Evolutionary conservation across 805 yeast genomes (phyloP), one percentile per base, ranked within the genome.

Genomic region (Sugiyamaella valdiviana): DNA sequence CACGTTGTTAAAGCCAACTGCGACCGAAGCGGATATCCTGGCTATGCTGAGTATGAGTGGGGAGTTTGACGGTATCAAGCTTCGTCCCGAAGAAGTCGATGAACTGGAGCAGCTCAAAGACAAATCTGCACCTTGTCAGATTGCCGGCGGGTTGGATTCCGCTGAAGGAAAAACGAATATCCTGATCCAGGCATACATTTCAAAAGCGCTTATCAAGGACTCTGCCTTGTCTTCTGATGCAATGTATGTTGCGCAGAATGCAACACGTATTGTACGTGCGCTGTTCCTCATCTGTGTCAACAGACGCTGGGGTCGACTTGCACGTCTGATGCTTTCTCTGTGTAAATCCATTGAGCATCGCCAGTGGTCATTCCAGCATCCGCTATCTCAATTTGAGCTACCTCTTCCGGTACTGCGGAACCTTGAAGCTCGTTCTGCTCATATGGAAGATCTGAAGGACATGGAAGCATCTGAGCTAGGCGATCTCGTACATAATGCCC

Each of bases 241-340:
- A 43, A 85, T 87, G 53, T 93, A 93, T 63, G 95, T 93, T 49
- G 97, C 98, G 1, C 99, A 93, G 60, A 93, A 93, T 60, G 78
- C 97, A 2, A 88, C 91, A 1, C 81, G 99, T 71, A 91, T 93
- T 29, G 80, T 95, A 56, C 78, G 98, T 21, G 96, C 99, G 0
- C 71, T 95, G 43, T 89, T 93, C 57, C 68, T 90, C 53, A 80
- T 93, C 52, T 95, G 95, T 35, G 70, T 93, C 32, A 85, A 87
- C 60, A 73, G 99, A 56, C 73, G 95, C 50, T 93, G 99, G 99
- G 96, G 98, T 1, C 64, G 69, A 5, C 80, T 89, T 52, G 75
- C 93, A 44, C 78, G 80, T 48, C 76, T 83, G 5, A 76, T 90
- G 77, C 68, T 93, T 23, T 76, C 87, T 6, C 72, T 93, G 17